Evolutionary conservation across 768 basidiomycete genomes (phyloP).

Genomic region (Sutorius australiensis): DNA sequence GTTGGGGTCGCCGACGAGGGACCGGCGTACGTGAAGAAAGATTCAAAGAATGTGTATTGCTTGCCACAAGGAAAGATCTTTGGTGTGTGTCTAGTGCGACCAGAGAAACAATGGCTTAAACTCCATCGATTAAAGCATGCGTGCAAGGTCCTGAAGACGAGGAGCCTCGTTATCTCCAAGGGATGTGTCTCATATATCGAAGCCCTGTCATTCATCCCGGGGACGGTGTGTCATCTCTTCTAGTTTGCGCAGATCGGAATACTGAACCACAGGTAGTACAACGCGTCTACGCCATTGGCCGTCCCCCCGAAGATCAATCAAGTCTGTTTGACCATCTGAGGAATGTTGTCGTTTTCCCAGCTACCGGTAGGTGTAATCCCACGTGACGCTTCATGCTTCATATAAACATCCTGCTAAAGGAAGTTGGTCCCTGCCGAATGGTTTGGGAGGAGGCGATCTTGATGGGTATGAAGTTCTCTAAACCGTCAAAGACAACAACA

Average conservation of each 20-base stretch:
- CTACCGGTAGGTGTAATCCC: slow-evolving; percentile 43
- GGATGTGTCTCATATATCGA: slow-evolving; percentile 59
- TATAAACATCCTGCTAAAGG: slow-evolving; percentile 35
- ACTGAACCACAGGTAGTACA: slow-evolving; percentile 45
- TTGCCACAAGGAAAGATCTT: slow-evolving; percentile 61
- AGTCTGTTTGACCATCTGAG: slow-evolving; percentile 59
- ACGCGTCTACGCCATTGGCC: slow-evolving; percentile 66
- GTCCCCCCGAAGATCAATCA: slow-evolving; percentile 51
- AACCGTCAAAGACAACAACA: not conserved
- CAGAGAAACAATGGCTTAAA: not conserved
- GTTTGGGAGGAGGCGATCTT: slow-evolving; percentile 73
- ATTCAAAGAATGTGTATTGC: slow-evolving; percentile 49
- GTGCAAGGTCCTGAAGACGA: slow-evolving; percentile 49
- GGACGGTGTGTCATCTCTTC: slow-evolving; percentile 45
- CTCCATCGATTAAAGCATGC: slow-evolving; percentile 42
- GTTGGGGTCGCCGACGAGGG: slow-evolving; percentile 86
- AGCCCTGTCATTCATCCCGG: slow-evolving; percentile 77
- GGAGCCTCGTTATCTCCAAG: slow-evolving; percentile 54
- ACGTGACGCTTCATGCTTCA: not conserved
- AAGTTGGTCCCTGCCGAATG: slow-evolving; percentile 59
- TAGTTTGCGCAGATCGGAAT: not conserved
- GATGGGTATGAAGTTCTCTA: slow-evolving; percentile 51
- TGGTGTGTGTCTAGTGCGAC: slow-evolving; percentile 39
- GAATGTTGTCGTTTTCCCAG: slow-evolving; percentile 72
- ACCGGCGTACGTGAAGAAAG: slow-evolving; percentile 52